These are phyloP conservation scores for Candida morakotiae DNA, from an alignment of 805 yeast genomes.

Conservation along the genomic window DNA sequence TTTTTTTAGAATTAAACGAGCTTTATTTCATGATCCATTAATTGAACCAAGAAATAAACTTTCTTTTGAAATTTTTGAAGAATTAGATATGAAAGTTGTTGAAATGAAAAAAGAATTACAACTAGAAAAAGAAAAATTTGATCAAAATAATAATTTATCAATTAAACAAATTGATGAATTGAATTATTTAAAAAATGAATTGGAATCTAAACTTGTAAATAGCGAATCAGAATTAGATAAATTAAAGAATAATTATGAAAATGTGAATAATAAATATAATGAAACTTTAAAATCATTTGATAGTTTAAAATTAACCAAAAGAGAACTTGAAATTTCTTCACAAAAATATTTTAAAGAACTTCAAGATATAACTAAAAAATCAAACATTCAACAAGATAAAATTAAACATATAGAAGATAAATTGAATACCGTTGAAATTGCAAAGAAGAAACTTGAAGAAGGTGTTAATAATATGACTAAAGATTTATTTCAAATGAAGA, in stretches of 20 bases:
- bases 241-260: conserved; percentile 17
- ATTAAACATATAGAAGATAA: conserved; percentile 27
- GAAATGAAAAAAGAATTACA: conserved; percentile 20
- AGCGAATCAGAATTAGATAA: conserved; percentile 14
- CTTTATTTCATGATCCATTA: conserved; percentile 71
- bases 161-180: conserved; percentile 16
- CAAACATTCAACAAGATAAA: conserved; percentile 19
- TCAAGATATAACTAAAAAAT: conserved; percentile 25
- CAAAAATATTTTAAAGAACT: conserved; percentile 25
- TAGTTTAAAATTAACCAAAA: conserved; percentile 26
- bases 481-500: conserved; percentile 65
- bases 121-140: conserved; percentile 16
- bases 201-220: conserved; percentile 11
- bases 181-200: conserved; percentile 12
- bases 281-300: conserved; percentile 17
- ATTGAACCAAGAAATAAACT: conserved; percentile 66
- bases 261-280: conserved; percentile 16
- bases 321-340: conserved; percentile 26
- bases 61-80: conserved; percentile 57
- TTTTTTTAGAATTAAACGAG: conserved; percentile 58
- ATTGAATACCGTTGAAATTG: conserved; percentile 29
- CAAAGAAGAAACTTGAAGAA: conserved; percentile 67
- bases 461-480: conserved; percentile 90
- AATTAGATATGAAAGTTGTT: conserved; percentile 34
- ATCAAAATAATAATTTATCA: conserved; percentile 16